Evolutionary conservation across 306 rosid genomes (phyloP), one percentile per base, ranked within the genome.

Genomic region (Trichosanthes truncata): DNA sequence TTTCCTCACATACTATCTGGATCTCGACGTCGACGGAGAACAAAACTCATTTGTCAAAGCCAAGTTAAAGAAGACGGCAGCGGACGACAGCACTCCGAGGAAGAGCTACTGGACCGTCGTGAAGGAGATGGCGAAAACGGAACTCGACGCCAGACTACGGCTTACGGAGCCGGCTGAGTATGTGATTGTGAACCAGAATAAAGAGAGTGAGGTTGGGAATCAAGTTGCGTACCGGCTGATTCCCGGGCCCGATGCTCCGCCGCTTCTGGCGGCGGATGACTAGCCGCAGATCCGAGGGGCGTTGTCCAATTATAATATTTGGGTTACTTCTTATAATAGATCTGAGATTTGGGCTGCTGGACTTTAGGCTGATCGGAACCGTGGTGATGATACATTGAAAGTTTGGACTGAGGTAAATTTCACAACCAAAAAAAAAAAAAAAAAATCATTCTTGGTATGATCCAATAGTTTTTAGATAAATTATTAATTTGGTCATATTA

Each of bases 371-470:
- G 89, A 87, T 67, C 83, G 76, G 0, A 79, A 86, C 57, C 74
- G 84, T 77, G 94, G 92, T 1, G 91, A 85, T 7, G 87, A 90
- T 55, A 85, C 85, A 21, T 82, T 93, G 74, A 91, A 91, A 48
- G 53, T 88, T 77, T 92, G 96, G 96, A 93, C 92, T 73, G 81
- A 80, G 94, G 97, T 92, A 13, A 33, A 56, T 2, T 35, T 35
- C 36, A 35, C 36, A 35, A 35, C 36, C 36, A n/a, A n/a, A n/a
- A n/a, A n/a, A n/a, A 3, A 35, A 35, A 35, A 69, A 41, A 14
- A 15, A 41, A 41, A 41, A 1, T 8, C 46, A 41, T 41, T 41
- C 6, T 41, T 35, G 36, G 36, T 35, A 35, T 35, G 1, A 35
- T 35, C 36, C 3, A 35, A 2, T 35, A 35, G 36, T 1, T 35